Conservation (phyloP, 2,329 filamentous ascomycete species). For the Paramyrothecium sp. region DNA sequence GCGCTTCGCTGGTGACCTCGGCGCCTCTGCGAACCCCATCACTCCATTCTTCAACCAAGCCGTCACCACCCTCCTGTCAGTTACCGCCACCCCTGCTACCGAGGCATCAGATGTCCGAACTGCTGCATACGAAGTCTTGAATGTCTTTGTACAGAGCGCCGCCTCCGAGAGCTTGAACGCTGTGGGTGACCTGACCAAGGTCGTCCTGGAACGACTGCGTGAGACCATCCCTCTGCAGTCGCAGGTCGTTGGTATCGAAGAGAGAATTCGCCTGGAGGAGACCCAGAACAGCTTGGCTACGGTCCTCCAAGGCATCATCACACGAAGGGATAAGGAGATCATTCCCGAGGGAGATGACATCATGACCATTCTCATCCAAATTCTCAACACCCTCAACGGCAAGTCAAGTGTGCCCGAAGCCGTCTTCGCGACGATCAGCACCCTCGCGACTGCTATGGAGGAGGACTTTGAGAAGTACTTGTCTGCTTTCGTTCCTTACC, state of each 20-base stretch:
- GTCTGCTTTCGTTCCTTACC: slow-evolving; percentile 88
- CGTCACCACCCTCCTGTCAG: slow-evolving; percentile 77
- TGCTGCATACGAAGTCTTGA: slow-evolving; percentile 94
- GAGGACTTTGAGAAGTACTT: slow-evolving; percentile 97
- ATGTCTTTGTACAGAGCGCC: slow-evolving; percentile 88
- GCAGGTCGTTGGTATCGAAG: slow-evolving; percentile 95
- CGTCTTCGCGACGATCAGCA: slow-evolving; percentile 87
- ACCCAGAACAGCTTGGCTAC: slow-evolving; percentile 96
- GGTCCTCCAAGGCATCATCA: slow-evolving; percentile 87
- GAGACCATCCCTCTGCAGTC: slow-evolving; percentile 85
- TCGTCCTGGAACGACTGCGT: slow-evolving; percentile 88
- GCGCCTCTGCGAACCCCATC: slow-evolving; percentile 74
- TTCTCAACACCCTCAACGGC: slow-evolving; percentile 71
- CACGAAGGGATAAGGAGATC: slow-evolving; percentile 88
- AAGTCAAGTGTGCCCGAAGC: slow-evolving; percentile 96
- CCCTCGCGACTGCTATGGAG: slow-evolving; percentile 87
- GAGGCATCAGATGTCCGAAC: slow-evolving; percentile 70
- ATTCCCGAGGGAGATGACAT: slow-evolving; percentile 87
- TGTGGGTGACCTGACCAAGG: slow-evolving; percentile 79
- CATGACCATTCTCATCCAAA: slow-evolving; percentile 83
- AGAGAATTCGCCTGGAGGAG: slow-evolving; percentile 92
- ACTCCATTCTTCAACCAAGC: slow-evolving; percentile 93
- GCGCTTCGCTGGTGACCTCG: slow-evolving; percentile 85
- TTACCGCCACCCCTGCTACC: slow-evolving; percentile 68
- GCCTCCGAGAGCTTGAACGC: slow-evolving; percentile 81